These are phyloP conservation scores for Ophiostoma piceae DNA, from an alignment of 2,329 filamentous ascomycete genomes.

Conservation along the genomic window DNA sequence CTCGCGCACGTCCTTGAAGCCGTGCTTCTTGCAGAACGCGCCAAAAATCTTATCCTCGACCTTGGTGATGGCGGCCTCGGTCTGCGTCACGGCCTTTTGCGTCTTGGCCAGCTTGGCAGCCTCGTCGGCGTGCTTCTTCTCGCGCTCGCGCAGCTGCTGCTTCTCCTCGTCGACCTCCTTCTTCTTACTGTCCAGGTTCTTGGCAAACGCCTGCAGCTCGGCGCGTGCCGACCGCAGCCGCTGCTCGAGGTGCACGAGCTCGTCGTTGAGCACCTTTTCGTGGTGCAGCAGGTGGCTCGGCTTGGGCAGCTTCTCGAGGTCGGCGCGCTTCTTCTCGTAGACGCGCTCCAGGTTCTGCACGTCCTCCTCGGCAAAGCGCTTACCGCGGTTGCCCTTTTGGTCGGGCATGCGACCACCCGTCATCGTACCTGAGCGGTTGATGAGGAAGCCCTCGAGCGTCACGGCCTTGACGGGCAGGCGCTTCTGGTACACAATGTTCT, in stretches of 20 bases:
- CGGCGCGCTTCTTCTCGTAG: constrained; percentile 68
- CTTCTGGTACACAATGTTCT: constrained; percentile 80
- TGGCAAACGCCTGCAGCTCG: constrained; percentile 71
- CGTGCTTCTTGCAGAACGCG: constrained; percentile 77
- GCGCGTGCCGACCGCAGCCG: constrained; percentile 65
- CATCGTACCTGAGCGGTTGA: constrained; percentile 94
- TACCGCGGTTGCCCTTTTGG: constrained; percentile 62
- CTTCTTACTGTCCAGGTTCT: constrained; percentile 78
- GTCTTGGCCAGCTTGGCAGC: constrained; percentile 59
- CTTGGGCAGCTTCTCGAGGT: constrained; percentile 75
- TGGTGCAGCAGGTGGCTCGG: constrained; percentile 67
- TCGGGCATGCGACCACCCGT: constrained; percentile 83
- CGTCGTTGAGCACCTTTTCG: constrained; percentile 75
- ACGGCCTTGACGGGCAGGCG: constrained; percentile 89
- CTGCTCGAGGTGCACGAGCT: constrained; percentile 74
- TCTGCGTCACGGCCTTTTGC: constrained; percentile 46
- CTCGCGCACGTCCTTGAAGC: constrained; percentile 82
- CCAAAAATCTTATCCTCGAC: constrained; percentile 87
- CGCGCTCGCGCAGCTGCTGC: constrained; percentile 66
- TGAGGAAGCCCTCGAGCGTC: constrained; percentile 89
- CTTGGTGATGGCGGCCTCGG: constrained; percentile 60
- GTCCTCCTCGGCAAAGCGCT: constrained; percentile 84
- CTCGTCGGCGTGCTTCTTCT: constrained; percentile 73
- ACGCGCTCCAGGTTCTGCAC: constrained; percentile 77
- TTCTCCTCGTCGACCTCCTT: constrained; percentile 72